phyloP scores from a whole-genome alignment of 371 early-diverging fungal genomes.

The Rhizomucor miehei region DNA sequence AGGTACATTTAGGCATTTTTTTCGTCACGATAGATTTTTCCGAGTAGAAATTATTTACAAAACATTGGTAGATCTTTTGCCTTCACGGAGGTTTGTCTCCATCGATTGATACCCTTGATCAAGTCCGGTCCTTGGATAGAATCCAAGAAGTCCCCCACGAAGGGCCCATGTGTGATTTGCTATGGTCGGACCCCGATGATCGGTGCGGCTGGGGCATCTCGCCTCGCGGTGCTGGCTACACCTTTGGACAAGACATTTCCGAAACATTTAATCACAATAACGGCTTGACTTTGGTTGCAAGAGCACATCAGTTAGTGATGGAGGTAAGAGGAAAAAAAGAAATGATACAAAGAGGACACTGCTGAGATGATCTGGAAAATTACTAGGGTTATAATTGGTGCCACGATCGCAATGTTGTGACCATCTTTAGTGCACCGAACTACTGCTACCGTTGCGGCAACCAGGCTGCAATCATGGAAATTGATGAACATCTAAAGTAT shows the following conservation, averaged over 20 bases:
- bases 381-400: constrained; percentile 94
- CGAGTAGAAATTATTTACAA: neutral
- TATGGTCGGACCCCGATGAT: constrained; percentile 99
- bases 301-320: constrained; percentile 97
- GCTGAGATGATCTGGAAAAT: neutral
- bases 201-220: constrained; percentile 97
- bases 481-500: constrained; percentile 93
- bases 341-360: neutral
- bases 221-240: constrained; percentile 98
- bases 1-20: too few species aligned
- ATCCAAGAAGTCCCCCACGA: constrained; percentile 99
- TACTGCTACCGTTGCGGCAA: constrained; percentile 99
- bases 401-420: constrained; percentile 98
- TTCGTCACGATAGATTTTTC: neutral
- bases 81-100: constrained; percentile 99
- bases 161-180: constrained; percentile 96
- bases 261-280: constrained; percentile 98
- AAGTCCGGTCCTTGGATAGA: constrained; percentile 96
- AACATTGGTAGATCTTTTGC: constrained; percentile 72
- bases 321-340: constrained; percentile 23
- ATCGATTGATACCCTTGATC: constrained; percentile 95
- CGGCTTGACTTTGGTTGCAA: constrained; percentile 88
- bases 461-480: constrained; percentile 96
- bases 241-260: constrained; percentile 97
- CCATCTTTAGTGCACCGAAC: constrained; percentile 99